A percentile compares a stretch with the other conserved stretches of the same genome.
These are phyloP conservation scores for Cladosporium phlei DNA, from an alignment of 2,329 filamentous ascomycete species.

Conservation along the genomic window DNA sequence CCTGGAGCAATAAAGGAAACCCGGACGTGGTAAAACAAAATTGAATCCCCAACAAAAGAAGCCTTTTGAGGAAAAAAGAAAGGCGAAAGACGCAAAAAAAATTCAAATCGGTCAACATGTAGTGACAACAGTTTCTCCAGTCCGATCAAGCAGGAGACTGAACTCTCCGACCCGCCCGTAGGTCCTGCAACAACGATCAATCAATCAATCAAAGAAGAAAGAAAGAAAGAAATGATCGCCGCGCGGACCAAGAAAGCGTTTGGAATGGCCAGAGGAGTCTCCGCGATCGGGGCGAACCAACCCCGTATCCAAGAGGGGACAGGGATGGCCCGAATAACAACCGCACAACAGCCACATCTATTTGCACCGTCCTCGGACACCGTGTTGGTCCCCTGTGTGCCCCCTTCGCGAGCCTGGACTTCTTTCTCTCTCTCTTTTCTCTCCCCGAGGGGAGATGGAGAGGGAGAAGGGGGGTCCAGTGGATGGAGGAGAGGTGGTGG, in stretches of 20 bases:
- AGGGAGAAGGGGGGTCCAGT: background rate
- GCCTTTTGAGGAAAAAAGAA: too few species aligned
- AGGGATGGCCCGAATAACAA: constrained; percentile 31
- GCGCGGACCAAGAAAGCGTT: constrained; percentile 7
- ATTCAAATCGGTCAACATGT: background rate
- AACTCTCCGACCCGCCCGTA: constrained; percentile 2
- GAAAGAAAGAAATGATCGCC: background rate
- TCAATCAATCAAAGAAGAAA: constrained; percentile 2
- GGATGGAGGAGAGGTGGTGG: constrained; percentile 9
- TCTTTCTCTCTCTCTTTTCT: too few species aligned
- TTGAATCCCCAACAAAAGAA: background rate
- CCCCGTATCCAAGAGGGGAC: constrained; percentile 30
- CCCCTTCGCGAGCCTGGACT: constrained; percentile 1
- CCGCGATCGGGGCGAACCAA: constrained; percentile 24
- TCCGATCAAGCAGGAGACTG: constrained; percentile 3
- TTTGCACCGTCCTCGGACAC: constrained; percentile 18
- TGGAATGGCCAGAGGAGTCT: constrained; percentile 12
- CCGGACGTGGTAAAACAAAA: too few species aligned
- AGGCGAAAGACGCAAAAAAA: too few species aligned
- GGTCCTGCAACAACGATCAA: background rate
- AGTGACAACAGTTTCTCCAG: constrained; percentile 10
- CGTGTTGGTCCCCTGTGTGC: constrained; percentile 1
- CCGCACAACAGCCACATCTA: constrained; percentile 29
- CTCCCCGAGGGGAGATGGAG: too few species aligned
- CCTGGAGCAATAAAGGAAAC: constrained; percentile 2